A percentile compares a stretch with the other conserved stretches of the same genome.
Conservation (phyloP, 306 rosid species). For the Vachellia collinsii region DNA sequence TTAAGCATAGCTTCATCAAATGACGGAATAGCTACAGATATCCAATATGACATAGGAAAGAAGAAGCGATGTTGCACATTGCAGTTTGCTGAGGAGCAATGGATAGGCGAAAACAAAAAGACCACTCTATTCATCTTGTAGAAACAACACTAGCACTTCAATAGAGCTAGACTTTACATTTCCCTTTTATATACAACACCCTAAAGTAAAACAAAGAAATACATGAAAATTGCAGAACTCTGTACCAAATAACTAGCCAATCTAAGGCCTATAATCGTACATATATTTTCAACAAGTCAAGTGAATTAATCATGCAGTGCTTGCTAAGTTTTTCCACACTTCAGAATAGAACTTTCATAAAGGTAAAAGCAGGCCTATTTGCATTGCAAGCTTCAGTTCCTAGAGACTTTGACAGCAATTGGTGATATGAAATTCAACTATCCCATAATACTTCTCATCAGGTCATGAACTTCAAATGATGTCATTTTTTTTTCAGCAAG, state of each 20-base stretch:
- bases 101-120: not conserved
- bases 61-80: not conserved
- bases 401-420: conserved; percentile 30
- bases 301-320: conserved; percentile 11
- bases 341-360: not conserved
- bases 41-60: conserved; percentile 15
- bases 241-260: conserved; percentile 28
- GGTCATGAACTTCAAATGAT: conserved; percentile 32
- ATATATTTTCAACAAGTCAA: conserved; percentile 26
- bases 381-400: conserved; percentile 37
- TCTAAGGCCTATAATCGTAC: conserved; percentile 15
- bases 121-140: conserved; percentile 17
- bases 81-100: not conserved
- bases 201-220: conserved; percentile 36
- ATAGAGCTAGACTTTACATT: conserved; percentile 6
- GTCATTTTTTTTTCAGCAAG: conserved; percentile 23
- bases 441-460: conserved; percentile 15
- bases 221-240: conserved; percentile 27
- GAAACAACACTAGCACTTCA: conserved; percentile 25
- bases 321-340: conserved; percentile 34
- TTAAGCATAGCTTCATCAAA: conserved; percentile 30
- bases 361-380: conserved; percentile 22
- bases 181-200: conserved; percentile 32
- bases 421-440: conserved; percentile 18
- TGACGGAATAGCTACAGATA: conserved; percentile 4